A percentile compares a stretch with the other conserved stretches of the same genome.
These are phyloP conservation scores for Malassezia restricta DNA, from an alignment of 1,284 basidiomycete genomes.

Conservation along the genomic window DNA sequence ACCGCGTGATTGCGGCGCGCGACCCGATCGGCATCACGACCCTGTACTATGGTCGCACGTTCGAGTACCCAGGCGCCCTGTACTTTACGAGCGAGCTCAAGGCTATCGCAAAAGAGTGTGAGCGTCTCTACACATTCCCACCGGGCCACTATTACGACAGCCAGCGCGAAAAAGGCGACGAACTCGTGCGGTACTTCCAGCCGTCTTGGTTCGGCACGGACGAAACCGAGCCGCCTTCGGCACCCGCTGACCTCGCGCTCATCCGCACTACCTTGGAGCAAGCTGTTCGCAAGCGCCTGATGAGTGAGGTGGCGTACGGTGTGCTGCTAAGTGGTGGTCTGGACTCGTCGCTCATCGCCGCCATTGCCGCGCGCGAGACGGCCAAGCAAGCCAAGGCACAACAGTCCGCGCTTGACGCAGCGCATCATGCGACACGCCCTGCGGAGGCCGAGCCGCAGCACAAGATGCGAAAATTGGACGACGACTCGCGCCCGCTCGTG, in stretches of 20 bases:
- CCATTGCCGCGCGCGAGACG: slow-evolving; percentile 92
- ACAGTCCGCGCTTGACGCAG: slow-evolving; percentile 47
- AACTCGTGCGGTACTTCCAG: slow-evolving; percentile 45
- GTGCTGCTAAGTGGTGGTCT: slow-evolving; percentile 89
- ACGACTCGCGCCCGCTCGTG: slow-evolving; percentile 49
- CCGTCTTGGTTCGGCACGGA: slow-evolving; percentile 47
- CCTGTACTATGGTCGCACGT: slow-evolving; percentile 88
- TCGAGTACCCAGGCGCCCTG: slow-evolving; percentile 66
- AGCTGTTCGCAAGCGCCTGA: slow-evolving; percentile 86
- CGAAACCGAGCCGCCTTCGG: slow-evolving; percentile 57
- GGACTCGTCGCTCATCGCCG: slow-evolving; percentile 88
- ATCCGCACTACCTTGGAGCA: slow-evolving; percentile 64
- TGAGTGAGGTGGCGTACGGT: slow-evolving; percentile 98
- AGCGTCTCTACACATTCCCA: slow-evolving; percentile 87
- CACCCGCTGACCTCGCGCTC: slow-evolving; percentile 56
- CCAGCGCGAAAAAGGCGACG: slow-evolving; percentile 35
- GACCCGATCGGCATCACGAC: slow-evolving; percentile 98
- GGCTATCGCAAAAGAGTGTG: slow-evolving; percentile 79
- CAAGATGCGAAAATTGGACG: slow-evolving; percentile 19
- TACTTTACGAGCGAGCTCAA: slow-evolving; percentile 97
- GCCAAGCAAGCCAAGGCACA: slow-evolving; percentile 57
- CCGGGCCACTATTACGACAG: slow-evolving; percentile 67
- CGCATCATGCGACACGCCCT: slow-evolving; percentile 12
- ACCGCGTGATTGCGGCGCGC: slow-evolving; percentile 83
- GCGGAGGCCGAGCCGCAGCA: slow-evolving; percentile 44